These are phyloP conservation scores for Ceratobasidium sp. DNA, from an alignment of 1,284 basidiomycete species.

Conservation along the genomic window DNA sequence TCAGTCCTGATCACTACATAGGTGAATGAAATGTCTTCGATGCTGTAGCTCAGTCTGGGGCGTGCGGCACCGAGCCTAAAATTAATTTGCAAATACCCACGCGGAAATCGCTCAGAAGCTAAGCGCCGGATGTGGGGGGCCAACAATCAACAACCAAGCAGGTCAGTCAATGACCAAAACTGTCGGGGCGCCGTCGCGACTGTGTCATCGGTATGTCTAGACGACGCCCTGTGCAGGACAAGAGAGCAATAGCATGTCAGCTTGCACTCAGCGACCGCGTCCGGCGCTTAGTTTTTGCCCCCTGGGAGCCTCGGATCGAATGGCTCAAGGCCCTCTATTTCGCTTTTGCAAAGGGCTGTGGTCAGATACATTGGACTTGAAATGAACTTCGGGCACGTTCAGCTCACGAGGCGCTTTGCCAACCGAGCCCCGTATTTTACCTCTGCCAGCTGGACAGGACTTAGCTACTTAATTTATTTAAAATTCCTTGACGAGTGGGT, in stretches of 20 bases:
- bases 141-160: no score
- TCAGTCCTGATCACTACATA: not conserved
- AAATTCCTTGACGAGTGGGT: not conserved
- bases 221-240: no score
- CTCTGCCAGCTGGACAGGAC: not conserved
- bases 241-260: no score
- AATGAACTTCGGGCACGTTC: not conserved
- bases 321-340: not conserved
- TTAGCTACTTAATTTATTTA: not conserved
- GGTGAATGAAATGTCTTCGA: slow-evolving; percentile 16
- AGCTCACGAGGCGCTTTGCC: not conserved
- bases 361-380: not conserved
- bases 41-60: not conserved
- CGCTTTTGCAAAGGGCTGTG: not conserved
- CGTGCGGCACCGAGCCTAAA: not conserved
- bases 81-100: slow-evolving; percentile 17
- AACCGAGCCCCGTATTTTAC: not conserved
- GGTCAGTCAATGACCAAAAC: no score
- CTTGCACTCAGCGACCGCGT: no score
- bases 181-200: no score
- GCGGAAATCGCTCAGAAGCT: no score
- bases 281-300: no score
- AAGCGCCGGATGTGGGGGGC: no score
- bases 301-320: not conserved
- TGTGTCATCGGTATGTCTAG: no score